Base-by-base conservation (phyloP, 2,329 filamentous ascomycete species). In the Cercospora sp. region DNA sequence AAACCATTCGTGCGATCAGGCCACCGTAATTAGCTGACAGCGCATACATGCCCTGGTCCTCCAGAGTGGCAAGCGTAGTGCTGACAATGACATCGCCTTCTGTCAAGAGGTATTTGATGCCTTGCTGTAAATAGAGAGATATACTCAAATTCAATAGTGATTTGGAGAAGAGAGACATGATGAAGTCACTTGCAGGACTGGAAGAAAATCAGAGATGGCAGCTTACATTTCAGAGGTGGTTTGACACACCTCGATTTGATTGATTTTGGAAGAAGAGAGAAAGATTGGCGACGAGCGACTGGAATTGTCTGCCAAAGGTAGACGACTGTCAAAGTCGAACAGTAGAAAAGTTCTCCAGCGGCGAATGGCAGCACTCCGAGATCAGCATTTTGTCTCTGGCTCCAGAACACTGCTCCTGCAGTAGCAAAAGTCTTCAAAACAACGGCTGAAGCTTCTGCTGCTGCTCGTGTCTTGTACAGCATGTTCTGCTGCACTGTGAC, bases 31-130 rank as follows among this genome's bases (percentile, higher is more conserved):
- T 99, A 74, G 93, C 93, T 63, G 94, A 95, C 5, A 99, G 85
- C 0, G 94, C 93, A 77, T 98, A 99, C 40, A 93, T 89, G 13
- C 95, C 95, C 81, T 98, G 95, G 4, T 94, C 91, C 51, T 88
- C 84, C 1, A 95, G 86, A 0, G 89, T 89, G 6, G 94, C 90
- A 66, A 98, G 85, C 12, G 89, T 82, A 16, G 91, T 90, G 71
- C 99, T 90, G 61, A 98, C 88, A 73, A 98, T 87, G 1, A 93
- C 93, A 81, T 99, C 95, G 68, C 94, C 95, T 81, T 98, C 93
- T 0, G 95, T 98, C 63, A 99, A 87, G 63, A 98, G 78, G 78
- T 98, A 94, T 80, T 99, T 99, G 75, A 98, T 88, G 21, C 93
- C 81, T 40, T 92, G 94, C 81, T 99, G 95, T 6, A 93, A 83